Evolutionary conservation across 1,284 basidiomycete genomes (phyloP).

Genomic region (Wolfiporia cocos): DNA sequence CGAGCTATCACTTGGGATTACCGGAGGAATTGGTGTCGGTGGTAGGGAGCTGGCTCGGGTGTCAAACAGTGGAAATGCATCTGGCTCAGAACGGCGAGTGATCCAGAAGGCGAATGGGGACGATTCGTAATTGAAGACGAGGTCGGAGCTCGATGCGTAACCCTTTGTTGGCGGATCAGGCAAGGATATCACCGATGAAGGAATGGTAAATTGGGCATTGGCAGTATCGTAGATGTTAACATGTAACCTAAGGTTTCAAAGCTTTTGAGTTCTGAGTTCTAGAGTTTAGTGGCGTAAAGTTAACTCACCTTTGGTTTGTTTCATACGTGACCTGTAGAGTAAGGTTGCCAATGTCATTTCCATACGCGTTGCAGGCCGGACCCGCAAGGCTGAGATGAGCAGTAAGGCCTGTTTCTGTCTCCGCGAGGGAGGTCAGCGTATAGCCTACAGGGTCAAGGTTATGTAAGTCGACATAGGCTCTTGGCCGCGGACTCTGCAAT

Average conservation of each 20-base stretch:
- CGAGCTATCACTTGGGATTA: slow-evolving; percentile 37
- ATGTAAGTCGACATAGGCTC: no score
- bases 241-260: slow-evolving; percentile 52
- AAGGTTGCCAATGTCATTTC: slow-evolving; percentile 56
- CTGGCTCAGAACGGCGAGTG: slow-evolving; percentile 54
- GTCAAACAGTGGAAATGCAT: slow-evolving; percentile 64
- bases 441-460: no score
- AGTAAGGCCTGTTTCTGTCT: no score
- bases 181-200: slow-evolving; percentile 47
- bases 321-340: slow-evolving; percentile 67
- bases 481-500: no score
- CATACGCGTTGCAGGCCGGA: slow-evolving; percentile 65
- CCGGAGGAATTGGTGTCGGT: slow-evolving; percentile 43
- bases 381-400: no score
- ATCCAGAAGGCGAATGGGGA: slow-evolving; percentile 78
- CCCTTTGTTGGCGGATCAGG: slow-evolving; percentile 33
- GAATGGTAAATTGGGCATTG: slow-evolving; percentile 64
- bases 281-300: no score
- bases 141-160: slow-evolving; percentile 39
- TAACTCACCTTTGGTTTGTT: slow-evolving; percentile 38
- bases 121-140: slow-evolving; percentile 62
- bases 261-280: background rate
- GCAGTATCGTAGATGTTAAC: slow-evolving; percentile 73
- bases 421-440: no score
- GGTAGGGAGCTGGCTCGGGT: slow-evolving; percentile 57